Evolutionary conservation across 495 filamentous ascomycete genomes (phyloP).

Genomic region (Articulospora tetracladia): DNA sequence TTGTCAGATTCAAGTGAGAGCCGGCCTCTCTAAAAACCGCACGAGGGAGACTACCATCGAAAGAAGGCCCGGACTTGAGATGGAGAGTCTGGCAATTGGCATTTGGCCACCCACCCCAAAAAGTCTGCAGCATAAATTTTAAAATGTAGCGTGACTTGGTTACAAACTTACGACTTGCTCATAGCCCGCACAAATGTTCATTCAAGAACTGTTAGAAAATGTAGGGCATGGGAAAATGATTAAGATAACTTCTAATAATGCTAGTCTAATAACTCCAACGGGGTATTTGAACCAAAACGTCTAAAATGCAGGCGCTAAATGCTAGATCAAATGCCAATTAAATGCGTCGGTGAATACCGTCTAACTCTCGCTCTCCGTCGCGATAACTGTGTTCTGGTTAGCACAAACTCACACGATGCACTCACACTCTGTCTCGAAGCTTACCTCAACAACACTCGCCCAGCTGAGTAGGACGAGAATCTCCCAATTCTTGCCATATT

Average conservation of each 20-base stretch:
- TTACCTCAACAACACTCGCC: slow-evolving; percentile 35
- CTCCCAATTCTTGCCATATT: slow-evolving; percentile 43
- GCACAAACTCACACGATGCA: neutral
- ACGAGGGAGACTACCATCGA: too few relatives aligned
- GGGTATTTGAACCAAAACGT: neutral
- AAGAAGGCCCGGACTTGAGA: too few relatives aligned
- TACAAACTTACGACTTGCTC: too few relatives aligned
- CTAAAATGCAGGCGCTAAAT: neutral
- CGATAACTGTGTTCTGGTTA: slow-evolving; percentile 7
- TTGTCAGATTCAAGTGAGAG: too few relatives aligned
- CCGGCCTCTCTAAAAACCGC: too few relatives aligned
- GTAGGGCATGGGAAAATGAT: too few relatives aligned
- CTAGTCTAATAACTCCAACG: neutral
- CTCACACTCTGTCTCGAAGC: neutral
- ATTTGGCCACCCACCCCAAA: too few relatives aligned
- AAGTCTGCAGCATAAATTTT: too few relatives aligned
- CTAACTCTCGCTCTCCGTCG: slow-evolving; percentile 11
- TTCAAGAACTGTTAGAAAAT: too few relatives aligned
- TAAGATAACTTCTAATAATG: neutral
- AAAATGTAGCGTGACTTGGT: too few relatives aligned
- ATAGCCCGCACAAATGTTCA: too few relatives aligned
- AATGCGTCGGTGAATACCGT: slow-evolving; percentile 14
- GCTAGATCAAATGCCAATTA: slow-evolving; percentile 8
- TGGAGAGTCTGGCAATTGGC: too few relatives aligned
- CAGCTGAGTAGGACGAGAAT: slow-evolving; percentile 39